These are phyloP conservation scores for Exophiala sideris DNA, from an alignment of 2,329 filamentous ascomycete species.

Conservation along the genomic window DNA sequence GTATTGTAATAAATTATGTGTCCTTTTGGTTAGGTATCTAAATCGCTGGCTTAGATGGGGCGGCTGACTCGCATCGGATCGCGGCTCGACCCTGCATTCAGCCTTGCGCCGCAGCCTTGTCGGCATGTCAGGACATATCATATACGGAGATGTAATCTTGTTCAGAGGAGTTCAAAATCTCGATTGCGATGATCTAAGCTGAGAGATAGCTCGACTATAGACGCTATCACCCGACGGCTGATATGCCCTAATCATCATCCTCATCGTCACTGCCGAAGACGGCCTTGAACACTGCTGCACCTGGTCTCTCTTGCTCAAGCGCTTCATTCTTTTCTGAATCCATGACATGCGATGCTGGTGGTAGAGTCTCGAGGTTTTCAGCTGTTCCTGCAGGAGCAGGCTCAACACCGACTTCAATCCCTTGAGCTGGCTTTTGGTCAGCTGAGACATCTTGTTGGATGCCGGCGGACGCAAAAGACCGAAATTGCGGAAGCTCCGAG, in stretches of 20 bases:
- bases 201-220: no score
- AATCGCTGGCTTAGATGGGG: not conserved
- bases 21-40: not conserved
- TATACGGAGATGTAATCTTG: no score
- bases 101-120: not conserved
- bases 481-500: conserved; percentile 4
- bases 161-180: no score
- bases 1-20: not conserved
- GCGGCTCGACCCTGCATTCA: not conserved
- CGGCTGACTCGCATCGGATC: not conserved
- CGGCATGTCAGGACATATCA: no score
- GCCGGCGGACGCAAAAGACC: conserved; percentile 33
- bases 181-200: no score
- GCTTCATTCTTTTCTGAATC: conserved; percentile 76
- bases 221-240: no score
- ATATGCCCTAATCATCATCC: conserved; percentile 46
- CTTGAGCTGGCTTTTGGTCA: not conserved
- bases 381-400: not conserved
- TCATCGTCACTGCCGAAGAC: conserved; percentile 88
- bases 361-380: not conserved
- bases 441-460: conserved; percentile 29
- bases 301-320: conserved; percentile 68
- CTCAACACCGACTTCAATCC: not conserved
- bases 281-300: conserved; percentile 81
- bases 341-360: conserved; percentile 41